Percentiles rank a stretch among this genome's conserved stretches.
Conservation (phyloP, 2,329 filamentous ascomycete genomes). For the Fusarium sp. region DNA sequence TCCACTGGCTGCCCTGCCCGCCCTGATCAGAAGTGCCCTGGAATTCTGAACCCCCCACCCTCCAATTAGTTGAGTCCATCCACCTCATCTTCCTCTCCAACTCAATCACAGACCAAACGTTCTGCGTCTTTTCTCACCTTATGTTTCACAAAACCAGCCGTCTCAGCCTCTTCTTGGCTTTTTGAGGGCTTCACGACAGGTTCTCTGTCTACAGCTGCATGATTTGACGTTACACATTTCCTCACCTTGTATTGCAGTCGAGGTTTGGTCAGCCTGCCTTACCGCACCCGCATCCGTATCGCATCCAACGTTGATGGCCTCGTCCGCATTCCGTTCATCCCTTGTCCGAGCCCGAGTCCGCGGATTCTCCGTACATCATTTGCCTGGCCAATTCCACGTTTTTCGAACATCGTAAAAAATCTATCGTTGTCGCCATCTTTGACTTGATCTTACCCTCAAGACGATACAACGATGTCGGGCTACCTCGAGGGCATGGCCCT, state of each 20-base stretch:
- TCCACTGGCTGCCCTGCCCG: background rate
- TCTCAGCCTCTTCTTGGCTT: conserved; percentile 32
- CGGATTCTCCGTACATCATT: conserved; percentile 22
- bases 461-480: conserved; percentile 36
- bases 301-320: conserved; percentile 27
- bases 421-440: background rate
- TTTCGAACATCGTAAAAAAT: conserved; percentile 3
- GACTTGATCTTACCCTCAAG: background rate
- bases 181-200: conserved; percentile 13
- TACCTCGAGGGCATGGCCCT: conserved; percentile 39
- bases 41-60: background rate
- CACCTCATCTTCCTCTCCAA: background rate
- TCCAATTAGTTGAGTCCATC: background rate
- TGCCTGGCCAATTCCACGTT: conserved; percentile 14
- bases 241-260: background rate
- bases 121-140: conserved; percentile 14
- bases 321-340: conserved; percentile 7
- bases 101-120: conserved; percentile 25
- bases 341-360: conserved; percentile 14
- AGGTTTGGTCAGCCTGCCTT: conserved; percentile 3
- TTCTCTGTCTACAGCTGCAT: conserved; percentile 20
- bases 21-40: background rate
- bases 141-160: conserved; percentile 35
- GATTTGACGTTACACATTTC: background rate
- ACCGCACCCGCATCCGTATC: conserved; percentile 1